Percentiles rank a stretch among this genome's conserved stretches.
These are phyloP conservation scores for Melanomma pulvis-pyrius DNA, from an alignment of 495 filamentous ascomycete species.

Conservation along the genomic window DNA sequence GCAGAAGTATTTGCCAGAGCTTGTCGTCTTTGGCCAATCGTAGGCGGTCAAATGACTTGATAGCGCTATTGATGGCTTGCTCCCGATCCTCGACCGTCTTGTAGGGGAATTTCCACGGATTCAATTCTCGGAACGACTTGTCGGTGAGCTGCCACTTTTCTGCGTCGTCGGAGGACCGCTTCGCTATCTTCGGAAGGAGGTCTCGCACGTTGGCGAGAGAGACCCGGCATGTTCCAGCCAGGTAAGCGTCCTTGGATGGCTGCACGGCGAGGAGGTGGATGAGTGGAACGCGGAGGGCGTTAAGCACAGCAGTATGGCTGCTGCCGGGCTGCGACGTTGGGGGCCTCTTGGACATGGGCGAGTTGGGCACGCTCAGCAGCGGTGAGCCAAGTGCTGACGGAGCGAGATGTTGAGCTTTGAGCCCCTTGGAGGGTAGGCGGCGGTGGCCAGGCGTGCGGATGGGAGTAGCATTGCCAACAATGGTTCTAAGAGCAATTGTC, in stretches of 20 bases:
- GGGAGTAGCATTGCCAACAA: constrained; percentile 32
- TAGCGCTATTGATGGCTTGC: constrained; percentile 80
- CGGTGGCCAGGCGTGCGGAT: constrained; percentile 28
- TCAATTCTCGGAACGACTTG: constrained; percentile 76
- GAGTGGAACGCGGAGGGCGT: constrained; percentile 38
- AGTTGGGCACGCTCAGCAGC: constrained; percentile 22
- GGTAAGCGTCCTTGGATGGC: constrained; percentile 26
- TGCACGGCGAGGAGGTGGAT: constrained; percentile 45
- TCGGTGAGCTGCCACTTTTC: constrained; percentile 51
- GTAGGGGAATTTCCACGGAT: constrained; percentile 69
- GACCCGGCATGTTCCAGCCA: constrained; percentile 36
- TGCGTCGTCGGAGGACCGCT: constrained; percentile 27
- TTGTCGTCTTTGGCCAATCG: constrained; percentile 71
- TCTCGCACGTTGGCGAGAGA: constrained; percentile 36
- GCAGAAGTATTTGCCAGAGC: constrained; percentile 78
- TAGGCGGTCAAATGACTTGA: constrained; percentile 77
- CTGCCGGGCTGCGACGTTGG: constrained; percentile 42
- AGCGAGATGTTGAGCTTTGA: constrained; percentile 27
- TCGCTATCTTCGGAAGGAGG: constrained; percentile 43
- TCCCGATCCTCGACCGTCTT: constrained; percentile 62
- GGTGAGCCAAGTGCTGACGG: constrained; percentile 24
- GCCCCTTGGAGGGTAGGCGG: constrained; percentile 34
- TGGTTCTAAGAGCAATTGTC: constrained; percentile 29
- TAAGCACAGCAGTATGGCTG: constrained; percentile 23
- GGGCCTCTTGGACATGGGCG: constrained; percentile 25